Evolutionary conservation across 129 eudicot genomes (phyloP).

Genomic region (Scalesia atractyloides): DNA sequence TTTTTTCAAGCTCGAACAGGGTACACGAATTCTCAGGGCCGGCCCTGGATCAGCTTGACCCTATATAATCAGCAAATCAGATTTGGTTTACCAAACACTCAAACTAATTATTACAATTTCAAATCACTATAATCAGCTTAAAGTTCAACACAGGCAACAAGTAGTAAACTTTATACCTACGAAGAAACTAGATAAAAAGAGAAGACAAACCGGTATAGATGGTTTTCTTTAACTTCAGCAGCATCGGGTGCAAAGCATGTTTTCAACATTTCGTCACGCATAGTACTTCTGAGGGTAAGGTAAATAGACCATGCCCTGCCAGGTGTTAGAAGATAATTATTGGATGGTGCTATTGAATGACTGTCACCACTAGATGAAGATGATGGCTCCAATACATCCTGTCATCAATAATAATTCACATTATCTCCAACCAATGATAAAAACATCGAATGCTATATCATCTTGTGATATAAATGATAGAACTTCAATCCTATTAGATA

Average conservation of each 20-base stretch:
- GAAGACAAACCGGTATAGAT: constrained; percentile 64
- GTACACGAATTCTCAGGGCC: too few species aligned
- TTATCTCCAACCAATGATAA: constrained; percentile 12
- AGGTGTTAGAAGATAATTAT: constrained; percentile 50
- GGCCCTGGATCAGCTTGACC: not conserved
- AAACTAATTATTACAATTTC: not conserved
- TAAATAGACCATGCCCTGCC: constrained; percentile 92
- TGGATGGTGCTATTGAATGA: constrained; percentile 26
- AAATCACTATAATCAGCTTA: not conserved
- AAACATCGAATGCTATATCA: not conserved
- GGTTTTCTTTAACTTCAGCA: constrained; percentile 51
- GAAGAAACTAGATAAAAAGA: not conserved
- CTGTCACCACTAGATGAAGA: constrained; percentile 44
- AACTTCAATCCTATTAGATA: not conserved
- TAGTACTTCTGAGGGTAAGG: constrained; percentile 61
- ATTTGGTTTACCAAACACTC: not conserved
- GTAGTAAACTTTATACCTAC: not conserved
- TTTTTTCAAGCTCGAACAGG: too few species aligned
- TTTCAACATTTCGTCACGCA: constrained; percentile 65
- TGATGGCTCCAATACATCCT: constrained; percentile 57
- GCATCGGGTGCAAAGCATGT: constrained; percentile 49
- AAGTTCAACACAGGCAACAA: constrained; percentile 9
- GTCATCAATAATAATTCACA: constrained; percentile 17
- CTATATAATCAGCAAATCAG: constrained; percentile 7
- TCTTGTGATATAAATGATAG: not conserved